Conservation (phyloP, 2,329 filamentous ascomycete genomes). For the Fusarium armeniacum region DNA sequence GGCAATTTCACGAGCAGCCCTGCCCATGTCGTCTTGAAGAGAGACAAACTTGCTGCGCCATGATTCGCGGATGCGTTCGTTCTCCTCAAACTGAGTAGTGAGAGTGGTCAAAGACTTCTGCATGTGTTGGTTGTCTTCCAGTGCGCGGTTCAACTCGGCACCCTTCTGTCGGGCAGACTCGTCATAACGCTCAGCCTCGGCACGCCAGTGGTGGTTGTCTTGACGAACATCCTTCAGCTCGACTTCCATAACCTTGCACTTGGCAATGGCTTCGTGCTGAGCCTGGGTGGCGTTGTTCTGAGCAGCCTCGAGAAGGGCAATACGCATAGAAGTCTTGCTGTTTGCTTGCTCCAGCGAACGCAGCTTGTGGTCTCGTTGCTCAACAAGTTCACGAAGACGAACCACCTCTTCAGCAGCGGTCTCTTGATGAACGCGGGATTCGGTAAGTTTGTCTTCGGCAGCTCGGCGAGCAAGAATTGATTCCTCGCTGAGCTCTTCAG, state of each 20-base stretch:
- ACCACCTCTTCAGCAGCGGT: slow-evolving; percentile 80
- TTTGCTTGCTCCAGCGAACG: slow-evolving; percentile 70
- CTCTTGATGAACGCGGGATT: slow-evolving; percentile 78
- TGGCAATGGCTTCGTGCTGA: slow-evolving; percentile 69
- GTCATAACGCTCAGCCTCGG: slow-evolving; percentile 71
- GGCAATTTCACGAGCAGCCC: slow-evolving; percentile 81
- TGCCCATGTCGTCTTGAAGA: slow-evolving; percentile 88
- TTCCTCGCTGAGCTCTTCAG: slow-evolving; percentile 74
- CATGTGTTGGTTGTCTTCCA: slow-evolving; percentile 78
- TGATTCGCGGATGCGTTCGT: slow-evolving; percentile 83
- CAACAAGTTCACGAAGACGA: slow-evolving; percentile 74
- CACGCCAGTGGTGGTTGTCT: slow-evolving; percentile 72
- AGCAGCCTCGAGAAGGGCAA: slow-evolving; percentile 77
- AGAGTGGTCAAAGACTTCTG: slow-evolving; percentile 80
- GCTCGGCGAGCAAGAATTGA: slow-evolving; percentile 74
- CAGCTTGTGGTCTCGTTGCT: slow-evolving; percentile 78
- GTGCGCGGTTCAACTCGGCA: slow-evolving; percentile 63
- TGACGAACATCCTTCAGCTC: slow-evolving; percentile 69
- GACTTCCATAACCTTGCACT: slow-evolving; percentile 65
- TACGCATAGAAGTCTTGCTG: slow-evolving; percentile 70
- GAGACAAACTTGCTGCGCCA: slow-evolving; percentile 88
- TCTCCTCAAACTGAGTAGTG: slow-evolving; percentile 85
- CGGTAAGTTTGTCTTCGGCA: slow-evolving; percentile 79
- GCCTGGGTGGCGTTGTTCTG: slow-evolving; percentile 69
- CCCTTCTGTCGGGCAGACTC: slow-evolving; percentile 65